Conservation (phyloP, 2,329 filamentous ascomycete genomes). For the Rhynchosporium agropyri region DNA sequence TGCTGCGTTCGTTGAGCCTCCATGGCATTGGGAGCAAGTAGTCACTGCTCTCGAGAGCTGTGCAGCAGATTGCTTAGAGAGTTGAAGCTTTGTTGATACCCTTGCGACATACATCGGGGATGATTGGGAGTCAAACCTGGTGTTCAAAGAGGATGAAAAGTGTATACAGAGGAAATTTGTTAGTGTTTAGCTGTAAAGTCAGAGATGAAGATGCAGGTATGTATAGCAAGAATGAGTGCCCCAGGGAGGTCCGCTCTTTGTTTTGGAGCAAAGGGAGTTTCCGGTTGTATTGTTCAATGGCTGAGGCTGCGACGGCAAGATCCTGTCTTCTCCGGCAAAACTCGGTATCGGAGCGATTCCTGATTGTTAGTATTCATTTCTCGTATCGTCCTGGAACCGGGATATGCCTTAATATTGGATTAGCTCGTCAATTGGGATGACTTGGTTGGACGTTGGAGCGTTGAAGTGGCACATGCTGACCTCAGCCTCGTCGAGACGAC, state of each 20-base stretch:
- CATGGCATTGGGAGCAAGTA: conserved; percentile 34
- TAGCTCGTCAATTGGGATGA: conserved; percentile 11
- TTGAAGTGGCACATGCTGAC: background rate
- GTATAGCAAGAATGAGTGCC: conserved; percentile 22
- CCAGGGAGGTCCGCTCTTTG: background rate
- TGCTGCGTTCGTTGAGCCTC: conserved; percentile 22
- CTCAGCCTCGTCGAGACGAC: conserved; percentile 18
- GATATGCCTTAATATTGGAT: background rate
- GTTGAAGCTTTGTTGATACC: conserved; percentile 33
- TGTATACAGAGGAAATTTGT: conserved; percentile 4
- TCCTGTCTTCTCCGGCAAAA: background rate
- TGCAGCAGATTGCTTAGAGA: conserved; percentile 34
- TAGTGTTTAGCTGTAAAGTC: conserved; percentile 17
- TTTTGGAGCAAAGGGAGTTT: background rate
- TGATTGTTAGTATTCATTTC: background rate
- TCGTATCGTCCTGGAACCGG: conserved; percentile 9
- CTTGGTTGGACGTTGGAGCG: conserved; percentile 3
- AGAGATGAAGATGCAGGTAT: conserved; percentile 5
- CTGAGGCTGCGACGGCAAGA: conserved; percentile 2
- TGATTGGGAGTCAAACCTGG: conserved; percentile 17
- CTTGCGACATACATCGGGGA: conserved; percentile 38
- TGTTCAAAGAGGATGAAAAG: conserved; percentile 12
- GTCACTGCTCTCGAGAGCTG: conserved; percentile 37
- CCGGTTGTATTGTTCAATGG: background rate
- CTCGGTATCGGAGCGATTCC: conserved; percentile 1